Base-by-base conservation (phyloP, 2,329 filamentous ascomycete species). In the Colletotrichum magnum region DNA sequence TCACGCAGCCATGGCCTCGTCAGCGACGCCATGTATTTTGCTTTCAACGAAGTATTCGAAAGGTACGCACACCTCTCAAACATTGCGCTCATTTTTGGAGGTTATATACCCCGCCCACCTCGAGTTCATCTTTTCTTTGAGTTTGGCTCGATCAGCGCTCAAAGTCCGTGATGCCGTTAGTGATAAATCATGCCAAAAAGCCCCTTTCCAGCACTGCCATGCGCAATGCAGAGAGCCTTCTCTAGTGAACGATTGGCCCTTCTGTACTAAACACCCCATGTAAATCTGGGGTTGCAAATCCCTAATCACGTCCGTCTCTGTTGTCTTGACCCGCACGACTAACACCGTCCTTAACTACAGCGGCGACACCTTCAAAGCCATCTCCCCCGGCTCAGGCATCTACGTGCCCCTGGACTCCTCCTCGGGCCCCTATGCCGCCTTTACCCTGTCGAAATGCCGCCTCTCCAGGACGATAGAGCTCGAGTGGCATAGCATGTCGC, bases 401-500 rank as follows among this genome's bases (percentile, higher is more conserved):
- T 78, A 72, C 59, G 26, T 68, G 3, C 61, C 65, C 21, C 59
- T 77, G 43, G 62, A 76, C 39, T 68, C 75, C 24, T 72, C 70
- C 1, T 58, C 66, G 3, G 58, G 58, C 21, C 64, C 59, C 56
- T 41, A 69, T 16, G 63, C 76, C 57, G 71, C 74, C 6, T 79
- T 79, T 60, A 68, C 74, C 13, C 68, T 78, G 21, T 73, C 75
- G 48, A 79, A 79, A 60, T 69, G 75, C 47, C 71, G 76, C 18
- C 43, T 64, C 1, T 61, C 52, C 12, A 73, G 71, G 18, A 71
- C 57, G 0, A 74, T 76, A 7, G 70, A 72, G 4, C 58, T 79
- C 12, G 72, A 74, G 10, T 70, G 77, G 4, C 68, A 63, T n/a
- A 83, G 82, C 63, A 77, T 80, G 43, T 79, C 78, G 18, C 77